These are phyloP conservation scores for Sphaerosporella brunnea DNA, from an alignment of 495 filamentous ascomycete genomes.

Conservation along the genomic window DNA sequence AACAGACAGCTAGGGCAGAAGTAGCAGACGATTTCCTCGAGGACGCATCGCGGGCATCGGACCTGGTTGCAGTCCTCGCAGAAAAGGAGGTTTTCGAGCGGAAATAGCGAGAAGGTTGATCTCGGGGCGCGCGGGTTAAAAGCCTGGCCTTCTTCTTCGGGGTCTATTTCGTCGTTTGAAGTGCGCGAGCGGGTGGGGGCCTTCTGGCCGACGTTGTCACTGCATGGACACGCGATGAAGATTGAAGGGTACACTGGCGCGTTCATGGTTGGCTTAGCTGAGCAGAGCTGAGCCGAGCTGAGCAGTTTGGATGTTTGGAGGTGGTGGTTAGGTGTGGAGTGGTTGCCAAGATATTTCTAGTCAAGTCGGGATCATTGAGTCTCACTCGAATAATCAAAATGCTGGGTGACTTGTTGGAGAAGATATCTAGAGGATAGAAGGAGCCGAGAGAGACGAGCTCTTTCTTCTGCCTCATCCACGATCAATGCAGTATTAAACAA, in stretches of 20 bases:
- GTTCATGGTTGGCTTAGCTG: no score
- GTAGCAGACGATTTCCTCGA: slow-evolving; percentile 82
- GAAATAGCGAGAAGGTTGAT: slow-evolving; percentile 76
- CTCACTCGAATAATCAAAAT: no score
- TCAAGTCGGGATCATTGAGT: no score
- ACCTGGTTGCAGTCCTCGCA: slow-evolving; percentile 96
- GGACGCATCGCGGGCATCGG: slow-evolving; percentile 74
- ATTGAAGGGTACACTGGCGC: slow-evolving; percentile 68
- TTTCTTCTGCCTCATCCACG: no score
- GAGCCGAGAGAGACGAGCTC: no score
- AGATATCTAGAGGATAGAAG: no score
- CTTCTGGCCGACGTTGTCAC: slow-evolving; percentile 37
- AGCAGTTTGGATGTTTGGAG: no score
- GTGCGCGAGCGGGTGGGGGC: slow-evolving; percentile 26
- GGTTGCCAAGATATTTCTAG: no score
- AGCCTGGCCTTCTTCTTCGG: slow-evolving; percentile 57
- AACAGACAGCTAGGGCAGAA: slow-evolving; percentile 94
- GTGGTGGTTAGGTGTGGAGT: no score
- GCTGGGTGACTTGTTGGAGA: no score
- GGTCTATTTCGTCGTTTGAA: slow-evolving; percentile 26
- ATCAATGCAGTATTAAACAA: no score
- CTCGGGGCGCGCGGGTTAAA: slow-evolving; percentile 75
- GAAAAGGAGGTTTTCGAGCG: slow-evolving; percentile 83
- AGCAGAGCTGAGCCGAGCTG: no score
- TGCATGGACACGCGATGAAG: slow-evolving; percentile 83